Evolutionary conservation across 2,329 filamentous ascomycete genomes (phyloP).

Genomic region (Drechmeria coniospora): DNA sequence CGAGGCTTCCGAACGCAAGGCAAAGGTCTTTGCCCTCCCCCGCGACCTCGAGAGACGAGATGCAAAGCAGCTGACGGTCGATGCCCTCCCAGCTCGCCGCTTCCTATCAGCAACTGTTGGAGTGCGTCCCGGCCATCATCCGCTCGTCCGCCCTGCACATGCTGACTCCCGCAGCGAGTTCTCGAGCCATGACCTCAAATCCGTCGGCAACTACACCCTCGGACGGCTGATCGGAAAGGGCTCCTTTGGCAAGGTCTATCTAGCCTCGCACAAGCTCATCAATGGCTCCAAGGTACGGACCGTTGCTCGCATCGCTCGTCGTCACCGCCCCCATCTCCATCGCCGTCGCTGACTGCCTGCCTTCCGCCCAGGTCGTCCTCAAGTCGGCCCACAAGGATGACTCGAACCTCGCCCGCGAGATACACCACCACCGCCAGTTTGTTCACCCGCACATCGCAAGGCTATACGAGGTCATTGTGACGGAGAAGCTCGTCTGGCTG

Average conservation of each 20-base stretch:
- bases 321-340: constrained; percentile 1
- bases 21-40: constrained; percentile 28
- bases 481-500: constrained; percentile 87
- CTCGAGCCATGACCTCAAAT: constrained; percentile 75
- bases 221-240: constrained; percentile 91
- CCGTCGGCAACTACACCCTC: constrained; percentile 87
- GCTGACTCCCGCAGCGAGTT: constrained; percentile 56
- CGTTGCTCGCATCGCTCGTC: neutral
- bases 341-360: neutral
- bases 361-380: constrained; percentile 61
- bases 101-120: constrained; percentile 90
- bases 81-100: constrained; percentile 59
- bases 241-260: constrained; percentile 95
- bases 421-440: constrained; percentile 96
- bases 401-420: constrained; percentile 88
- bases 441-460: constrained; percentile 93
- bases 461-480: constrained; percentile 96
- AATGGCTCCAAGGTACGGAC: constrained; percentile 78
- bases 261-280: constrained; percentile 90
- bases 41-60: neutral
- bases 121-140: constrained; percentile 42
- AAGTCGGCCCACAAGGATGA: constrained; percentile 96
- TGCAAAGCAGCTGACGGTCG: neutral
- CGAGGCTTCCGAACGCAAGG: constrained; percentile 45
- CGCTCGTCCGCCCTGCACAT: constrained; percentile 5